Conservation (phyloP, 805 yeast species). For the Saturnispora sekii region DNA sequence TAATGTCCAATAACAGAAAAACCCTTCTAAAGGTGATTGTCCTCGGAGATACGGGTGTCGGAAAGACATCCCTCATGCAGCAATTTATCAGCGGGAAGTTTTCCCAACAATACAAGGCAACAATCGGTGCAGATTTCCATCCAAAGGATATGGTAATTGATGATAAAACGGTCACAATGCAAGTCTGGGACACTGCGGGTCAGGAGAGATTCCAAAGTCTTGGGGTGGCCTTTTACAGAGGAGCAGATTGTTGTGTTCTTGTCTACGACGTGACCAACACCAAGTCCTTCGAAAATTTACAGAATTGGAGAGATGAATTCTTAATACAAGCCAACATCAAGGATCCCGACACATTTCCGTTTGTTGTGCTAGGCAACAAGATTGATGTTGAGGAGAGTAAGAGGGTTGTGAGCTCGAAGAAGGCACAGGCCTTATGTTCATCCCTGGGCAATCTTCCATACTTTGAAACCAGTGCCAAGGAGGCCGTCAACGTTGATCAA, state of each 20-base stretch:
- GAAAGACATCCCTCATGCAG: slow-evolving; percentile 95
- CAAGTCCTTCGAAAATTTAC: slow-evolving; percentile 81
- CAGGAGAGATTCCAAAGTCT: slow-evolving; percentile 95
- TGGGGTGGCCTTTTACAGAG: slow-evolving; percentile 95
- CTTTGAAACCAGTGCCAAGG: slow-evolving; percentile 97
- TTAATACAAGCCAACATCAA: slow-evolving; percentile 85
- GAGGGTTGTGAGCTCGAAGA: slow-evolving; percentile 55
- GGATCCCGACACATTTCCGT: slow-evolving; percentile 93
- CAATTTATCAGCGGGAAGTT: slow-evolving; percentile 93
- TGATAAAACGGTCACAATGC: slow-evolving; percentile 70
- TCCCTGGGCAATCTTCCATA: slow-evolving; percentile 68
- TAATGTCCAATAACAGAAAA: slow-evolving; percentile 50
- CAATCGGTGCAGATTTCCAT: slow-evolving; percentile 94
- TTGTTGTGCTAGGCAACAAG: slow-evolving; percentile 90
- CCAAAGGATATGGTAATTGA: slow-evolving; percentile 86
- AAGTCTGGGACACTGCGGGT: slow-evolving; percentile 98
- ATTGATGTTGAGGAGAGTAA: slow-evolving; percentile 89
- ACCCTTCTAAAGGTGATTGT: slow-evolving; percentile 80
- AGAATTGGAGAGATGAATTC: slow-evolving; percentile 92
- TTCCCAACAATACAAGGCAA: slow-evolving; percentile 92
- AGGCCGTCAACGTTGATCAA: slow-evolving; percentile 86
- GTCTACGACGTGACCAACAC: slow-evolving; percentile 94
- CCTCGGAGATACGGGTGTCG: slow-evolving; percentile 95
- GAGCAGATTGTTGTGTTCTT: slow-evolving; percentile 95
- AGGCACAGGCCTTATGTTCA: slow-evolving; percentile 34